A percentile compares a stretch with the other conserved stretches of the same genome.
These are phyloP conservation scores for Chrysanthemum lavandulifolium DNA, from an alignment of 129 eudicot genomes.

Conservation along the genomic window DNA sequence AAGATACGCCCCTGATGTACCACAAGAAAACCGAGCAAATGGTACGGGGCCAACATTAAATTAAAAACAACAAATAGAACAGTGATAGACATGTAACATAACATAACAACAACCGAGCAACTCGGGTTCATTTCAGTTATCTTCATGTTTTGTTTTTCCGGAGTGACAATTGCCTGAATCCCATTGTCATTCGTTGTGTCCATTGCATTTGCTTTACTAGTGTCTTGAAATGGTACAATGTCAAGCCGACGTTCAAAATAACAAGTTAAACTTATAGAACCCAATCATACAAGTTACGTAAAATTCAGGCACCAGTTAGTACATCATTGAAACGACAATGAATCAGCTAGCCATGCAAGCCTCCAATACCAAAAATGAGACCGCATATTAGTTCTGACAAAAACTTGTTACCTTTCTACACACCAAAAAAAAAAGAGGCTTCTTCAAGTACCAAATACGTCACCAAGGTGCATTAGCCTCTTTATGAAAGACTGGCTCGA, in stretches of 20 bases:
- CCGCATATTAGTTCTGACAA: background rate
- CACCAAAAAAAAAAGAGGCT: background rate
- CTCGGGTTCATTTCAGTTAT: too few relatives aligned
- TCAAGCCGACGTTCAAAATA: background rate
- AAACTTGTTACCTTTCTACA: background rate
- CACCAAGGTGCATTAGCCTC: slow-evolving; percentile 68
- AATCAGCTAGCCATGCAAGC: background rate
- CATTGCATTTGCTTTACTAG: background rate
- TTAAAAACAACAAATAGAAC: too few relatives aligned
- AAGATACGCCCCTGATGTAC: too few relatives aligned
- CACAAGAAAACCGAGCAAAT: too few relatives aligned
- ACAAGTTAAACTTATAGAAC: background rate
- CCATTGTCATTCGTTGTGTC: too few relatives aligned
- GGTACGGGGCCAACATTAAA: too few relatives aligned
- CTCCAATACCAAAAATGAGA: slow-evolving; percentile 13
- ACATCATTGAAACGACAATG: background rate
- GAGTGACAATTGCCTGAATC: background rate
- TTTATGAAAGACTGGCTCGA: slow-evolving; percentile 36
- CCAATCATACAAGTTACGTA: background rate
- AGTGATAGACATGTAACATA: background rate
- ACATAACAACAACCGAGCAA: background rate
- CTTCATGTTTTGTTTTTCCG: too few relatives aligned
- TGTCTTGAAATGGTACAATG: background rate
- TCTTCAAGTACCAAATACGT: slow-evolving; percentile 2
- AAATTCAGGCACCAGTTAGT: background rate